A percentile compares a stretch with the other conserved stretches of the same genome.
These are phyloP conservation scores for Blechomonas ayalai DNA, from an alignment of 208 protist species.

Conservation along the genomic window DNA sequence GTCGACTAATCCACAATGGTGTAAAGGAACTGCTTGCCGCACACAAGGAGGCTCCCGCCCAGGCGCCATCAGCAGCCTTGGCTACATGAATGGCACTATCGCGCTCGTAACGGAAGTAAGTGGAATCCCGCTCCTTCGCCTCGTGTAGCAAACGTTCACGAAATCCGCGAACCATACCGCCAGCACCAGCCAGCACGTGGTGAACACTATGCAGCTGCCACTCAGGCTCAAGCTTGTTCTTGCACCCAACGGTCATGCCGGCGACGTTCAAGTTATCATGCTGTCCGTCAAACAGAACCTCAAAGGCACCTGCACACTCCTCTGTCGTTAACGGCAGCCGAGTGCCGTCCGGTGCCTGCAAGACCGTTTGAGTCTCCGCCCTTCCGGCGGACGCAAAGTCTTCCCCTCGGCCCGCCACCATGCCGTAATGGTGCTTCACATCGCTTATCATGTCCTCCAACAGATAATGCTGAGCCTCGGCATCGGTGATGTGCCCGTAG, in stretches of 20 bases:
- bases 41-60: conserved; percentile 69
- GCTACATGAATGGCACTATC: conserved; percentile 30
- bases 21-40: conserved; percentile 70
- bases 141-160: conserved; percentile 47
- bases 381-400: conserved; percentile 3
- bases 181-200: conserved; percentile 68
- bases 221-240: conserved; percentile 55
- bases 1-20: conserved; percentile 67
- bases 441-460: conserved; percentile 18
- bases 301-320: conserved; percentile 32
- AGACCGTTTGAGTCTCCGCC: conserved; percentile 6
- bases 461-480: conserved; percentile 9
- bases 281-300: conserved; percentile 45
- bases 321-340: conserved; percentile 16
- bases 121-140: conserved; percentile 48
- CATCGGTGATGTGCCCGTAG: conserved; percentile 2
- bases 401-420: conserved; percentile 15
- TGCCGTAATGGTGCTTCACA: conserved; percentile 26
- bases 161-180: conserved; percentile 33
- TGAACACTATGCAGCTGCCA: conserved; percentile 60
- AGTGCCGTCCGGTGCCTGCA: conserved; percentile 41
- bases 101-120: conserved; percentile 70
- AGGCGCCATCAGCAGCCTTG: conserved; percentile 38
- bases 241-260: conserved; percentile 38
- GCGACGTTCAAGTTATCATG: conserved; percentile 14